Percentiles rank a stretch among this genome's conserved stretches.
These are phyloP conservation scores for Mariannaea sp. DNA, from an alignment of 2,329 filamentous ascomycete species.

Conservation along the genomic window DNA sequence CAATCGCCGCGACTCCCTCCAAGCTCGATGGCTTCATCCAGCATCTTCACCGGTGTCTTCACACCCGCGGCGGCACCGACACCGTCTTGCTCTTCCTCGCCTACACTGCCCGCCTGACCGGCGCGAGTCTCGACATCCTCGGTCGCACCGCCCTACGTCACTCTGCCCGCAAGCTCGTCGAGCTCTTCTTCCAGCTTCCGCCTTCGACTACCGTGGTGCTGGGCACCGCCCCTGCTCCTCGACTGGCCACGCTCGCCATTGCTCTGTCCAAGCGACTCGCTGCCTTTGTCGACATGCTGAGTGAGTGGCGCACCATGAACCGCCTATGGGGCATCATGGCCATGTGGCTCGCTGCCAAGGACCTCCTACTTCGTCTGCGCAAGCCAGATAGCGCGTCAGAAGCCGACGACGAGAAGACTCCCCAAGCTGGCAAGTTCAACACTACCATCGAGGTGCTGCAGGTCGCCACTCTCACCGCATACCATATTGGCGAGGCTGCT, in stretches of 20 bases:
- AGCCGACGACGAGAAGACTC: slow-evolving; percentile 36
- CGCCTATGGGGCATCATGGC: slow-evolving; percentile 79
- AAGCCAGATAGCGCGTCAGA: slow-evolving; percentile 44
- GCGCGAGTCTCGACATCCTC: slow-evolving; percentile 56
- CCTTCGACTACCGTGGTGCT: slow-evolving; percentile 54
- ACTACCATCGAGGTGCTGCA: slow-evolving; percentile 66
- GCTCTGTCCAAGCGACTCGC: slow-evolving; percentile 58
- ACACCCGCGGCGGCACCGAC: slow-evolving; percentile 72
- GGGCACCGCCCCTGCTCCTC: slow-evolving; percentile 45
- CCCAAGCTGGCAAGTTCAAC: slow-evolving; percentile 45
- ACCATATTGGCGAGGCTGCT: slow-evolving; percentile 82
- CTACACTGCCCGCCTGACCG: slow-evolving; percentile 66
- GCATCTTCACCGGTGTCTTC: slow-evolving; percentile 65
- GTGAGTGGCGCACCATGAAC: slow-evolving; percentile 72
- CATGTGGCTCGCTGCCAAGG: slow-evolving; percentile 70
- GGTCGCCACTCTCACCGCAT: slow-evolving; percentile 68
- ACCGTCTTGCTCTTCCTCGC: slow-evolving; percentile 69
- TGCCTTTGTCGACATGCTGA: slow-evolving; percentile 67
- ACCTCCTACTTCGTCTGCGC: slow-evolving; percentile 44
- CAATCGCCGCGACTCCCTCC: slow-evolving; percentile 28
- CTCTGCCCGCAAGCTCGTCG: slow-evolving; percentile 56
- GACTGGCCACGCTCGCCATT: slow-evolving; percentile 51
- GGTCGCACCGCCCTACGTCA: slow-evolving; percentile 62
- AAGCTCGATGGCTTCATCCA: slow-evolving; percentile 57
- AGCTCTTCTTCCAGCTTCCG: slow-evolving; percentile 57